Evolutionary conservation across 345 rosid species (phyloP).

Genomic region (Linum usitatissimum): DNA sequence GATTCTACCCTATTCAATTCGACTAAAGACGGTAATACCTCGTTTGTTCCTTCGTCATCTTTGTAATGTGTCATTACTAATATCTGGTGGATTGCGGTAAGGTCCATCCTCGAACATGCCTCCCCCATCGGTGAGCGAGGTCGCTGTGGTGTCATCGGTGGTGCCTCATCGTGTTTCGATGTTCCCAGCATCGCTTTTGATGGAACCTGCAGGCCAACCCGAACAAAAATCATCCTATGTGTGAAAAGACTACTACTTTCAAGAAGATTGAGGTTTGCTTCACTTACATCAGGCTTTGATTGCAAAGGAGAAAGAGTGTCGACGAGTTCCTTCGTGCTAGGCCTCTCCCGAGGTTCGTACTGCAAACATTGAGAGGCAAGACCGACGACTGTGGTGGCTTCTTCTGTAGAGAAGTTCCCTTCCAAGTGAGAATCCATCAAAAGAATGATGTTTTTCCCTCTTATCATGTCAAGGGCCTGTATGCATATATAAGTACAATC

Average conservation of each 20-base stretch:
- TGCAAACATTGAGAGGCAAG: conserved; percentile 86
- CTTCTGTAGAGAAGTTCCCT: conserved; percentile 81
- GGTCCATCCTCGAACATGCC: conserved; percentile 93
- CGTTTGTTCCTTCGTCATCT: conserved; percentile 92
- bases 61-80: conserved; percentile 74
- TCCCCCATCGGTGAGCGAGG: conserved; percentile 88
- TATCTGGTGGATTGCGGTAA: conserved; percentile 91
- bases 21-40: no score
- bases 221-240: no score
- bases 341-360: conserved; percentile 92
- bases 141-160: conserved; percentile 52
- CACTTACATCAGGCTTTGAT: conserved; percentile 71
- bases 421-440: conserved; percentile 94
- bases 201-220: conserved; percentile 44
- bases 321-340: conserved; percentile 67
- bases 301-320: conserved; percentile 64
- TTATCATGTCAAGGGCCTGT: conserved; percentile 96
- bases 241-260: no score
- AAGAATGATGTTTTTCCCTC: conserved; percentile 51
- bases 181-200: conserved; percentile 82
- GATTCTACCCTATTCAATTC: no score
- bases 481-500: conserved; percentile 13
- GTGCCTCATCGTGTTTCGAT: conserved; percentile 50
- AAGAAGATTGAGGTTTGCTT: background rate
- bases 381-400: conserved; percentile 68